Evolutionary conservation across 148 eudicot genomes (phyloP).

Genomic region (Arctostaphylos glauca): DNA sequence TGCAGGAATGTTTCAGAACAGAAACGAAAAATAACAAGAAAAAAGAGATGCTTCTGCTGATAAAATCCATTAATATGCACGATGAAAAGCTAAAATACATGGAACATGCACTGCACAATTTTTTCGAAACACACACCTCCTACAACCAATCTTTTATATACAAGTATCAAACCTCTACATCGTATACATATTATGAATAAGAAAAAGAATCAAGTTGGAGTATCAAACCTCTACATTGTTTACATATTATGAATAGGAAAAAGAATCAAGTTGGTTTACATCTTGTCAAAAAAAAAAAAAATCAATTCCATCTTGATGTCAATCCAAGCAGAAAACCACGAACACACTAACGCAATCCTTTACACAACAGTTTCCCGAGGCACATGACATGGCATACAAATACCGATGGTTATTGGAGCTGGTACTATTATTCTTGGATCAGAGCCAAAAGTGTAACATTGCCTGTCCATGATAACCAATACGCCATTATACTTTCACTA

Average conservation of each 20-base stretch:
- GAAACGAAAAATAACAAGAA: background rate
- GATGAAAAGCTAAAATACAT: background rate
- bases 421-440: conserved; percentile 13
- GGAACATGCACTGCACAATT: background rate
- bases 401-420: background rate
- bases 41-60: background rate
- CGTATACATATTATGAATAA: background rate
- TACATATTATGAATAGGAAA: background rate
- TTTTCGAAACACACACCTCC: background rate
- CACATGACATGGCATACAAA: background rate
- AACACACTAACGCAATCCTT: conserved; percentile 1
- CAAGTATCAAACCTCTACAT: conserved; percentile 16
- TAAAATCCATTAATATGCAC: background rate
- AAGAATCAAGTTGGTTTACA: background rate
- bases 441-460: conserved; percentile 70
- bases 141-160: background rate
- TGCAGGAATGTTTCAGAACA: background rate
- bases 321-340: background rate
- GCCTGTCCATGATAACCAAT: conserved; percentile 44
- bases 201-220: background rate
- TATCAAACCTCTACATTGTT: conserved; percentile 9
- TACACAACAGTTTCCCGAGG: background rate
- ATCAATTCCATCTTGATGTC: conserved; percentile 1
- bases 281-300: background rate
- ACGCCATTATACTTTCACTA: background rate